Base-by-base conservation (phyloP, 768 basidiomycete genomes). In the Phlegmacium glaucopus region DNA sequence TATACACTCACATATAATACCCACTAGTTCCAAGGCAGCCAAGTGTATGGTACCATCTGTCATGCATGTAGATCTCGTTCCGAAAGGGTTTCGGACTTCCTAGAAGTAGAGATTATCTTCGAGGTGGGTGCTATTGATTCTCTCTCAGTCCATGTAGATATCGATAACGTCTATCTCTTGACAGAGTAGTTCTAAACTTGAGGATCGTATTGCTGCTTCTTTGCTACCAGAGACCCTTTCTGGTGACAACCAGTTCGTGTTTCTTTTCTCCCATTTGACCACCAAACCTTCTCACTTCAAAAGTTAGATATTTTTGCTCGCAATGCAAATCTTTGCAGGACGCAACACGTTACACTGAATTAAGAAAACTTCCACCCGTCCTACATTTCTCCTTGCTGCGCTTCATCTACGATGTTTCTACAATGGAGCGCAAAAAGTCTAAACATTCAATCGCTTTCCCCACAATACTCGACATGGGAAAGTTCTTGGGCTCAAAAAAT, bases 331-430 rank as follows among this genome's bases (percentile, higher is more conserved):
- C 64, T 17, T 76, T 91, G 8, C 84, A 86, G 62, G 80, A 91
- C 49, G 95, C 95, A 5, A 83, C 78, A 13, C 83, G 95, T 7
- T 83, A 84, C 54, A 84, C 83, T 2, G 76, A 85, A 56, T 66
- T 95, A 11, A 75, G 73, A 18, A 61, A 75, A 44, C 75, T 96
- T 5, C 95, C 95, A 1, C 90, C 91, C 0, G 86, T 94, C 6
- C 75, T 97, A 2, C 91, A 98, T 65, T 86, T 98, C 57, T 93
- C 93, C 16, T 68, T 97, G 43, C 77, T 95, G 47, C 89, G 95
- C n/a, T 98, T 98, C 65, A 82, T 90, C 25, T 98, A 87, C 57
- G 90, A 94, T 66, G 55, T 85, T 28, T 67, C 80, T 17, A 81
- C 84, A 0, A 80, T 86, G 75, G 82, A 87, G 56, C 82, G 95